Conservation (phyloP, 2,329 filamentous ascomycete genomes). For the Botrytis byssoidea region DNA sequence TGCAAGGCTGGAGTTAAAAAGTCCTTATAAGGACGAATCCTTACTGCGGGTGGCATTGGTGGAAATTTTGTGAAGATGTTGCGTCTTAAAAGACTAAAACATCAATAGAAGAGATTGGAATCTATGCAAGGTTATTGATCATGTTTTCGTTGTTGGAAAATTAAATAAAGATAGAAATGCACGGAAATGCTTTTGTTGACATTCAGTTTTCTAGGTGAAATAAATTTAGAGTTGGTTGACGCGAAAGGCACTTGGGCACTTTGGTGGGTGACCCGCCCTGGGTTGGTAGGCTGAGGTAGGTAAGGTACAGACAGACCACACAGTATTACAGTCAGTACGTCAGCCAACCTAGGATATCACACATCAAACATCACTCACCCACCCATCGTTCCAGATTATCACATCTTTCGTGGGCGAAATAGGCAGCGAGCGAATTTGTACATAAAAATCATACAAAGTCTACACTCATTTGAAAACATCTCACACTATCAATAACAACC, state of each 20-base stretch:
- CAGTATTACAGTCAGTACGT: slow-evolving; percentile 17
- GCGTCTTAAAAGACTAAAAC: background rate
- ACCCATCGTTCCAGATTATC: background rate
- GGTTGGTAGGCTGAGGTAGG: background rate
- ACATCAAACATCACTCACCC: background rate
- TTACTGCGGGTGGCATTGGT: slow-evolving; percentile 37
- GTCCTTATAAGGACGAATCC: slow-evolving; percentile 54
- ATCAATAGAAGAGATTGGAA: background rate
- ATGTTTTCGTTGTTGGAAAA: slow-evolving; percentile 26
- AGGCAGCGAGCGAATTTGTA: slow-evolving; percentile 21
- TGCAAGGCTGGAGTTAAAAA: slow-evolving; percentile 88
- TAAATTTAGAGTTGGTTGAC: slow-evolving; percentile 24
- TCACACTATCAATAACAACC: background rate
- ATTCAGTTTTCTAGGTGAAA: slow-evolving; percentile 30
- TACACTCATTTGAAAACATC: background rate
- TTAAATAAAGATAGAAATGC: slow-evolving; percentile 13
- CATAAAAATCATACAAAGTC: background rate
- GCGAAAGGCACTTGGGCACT: slow-evolving; percentile 7
- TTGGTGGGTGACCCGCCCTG: slow-evolving; percentile 4
- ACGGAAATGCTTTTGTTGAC: slow-evolving; percentile 30
- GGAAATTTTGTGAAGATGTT: slow-evolving; percentile 8
- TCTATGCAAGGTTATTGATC: slow-evolving; percentile 24
- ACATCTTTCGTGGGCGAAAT: slow-evolving; percentile 17
- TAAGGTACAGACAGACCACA: background rate
- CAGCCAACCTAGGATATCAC: background rate